phyloP scores from a whole-genome alignment of 495 filamentous ascomycete species.

The Talaromyces ruber region DNA sequence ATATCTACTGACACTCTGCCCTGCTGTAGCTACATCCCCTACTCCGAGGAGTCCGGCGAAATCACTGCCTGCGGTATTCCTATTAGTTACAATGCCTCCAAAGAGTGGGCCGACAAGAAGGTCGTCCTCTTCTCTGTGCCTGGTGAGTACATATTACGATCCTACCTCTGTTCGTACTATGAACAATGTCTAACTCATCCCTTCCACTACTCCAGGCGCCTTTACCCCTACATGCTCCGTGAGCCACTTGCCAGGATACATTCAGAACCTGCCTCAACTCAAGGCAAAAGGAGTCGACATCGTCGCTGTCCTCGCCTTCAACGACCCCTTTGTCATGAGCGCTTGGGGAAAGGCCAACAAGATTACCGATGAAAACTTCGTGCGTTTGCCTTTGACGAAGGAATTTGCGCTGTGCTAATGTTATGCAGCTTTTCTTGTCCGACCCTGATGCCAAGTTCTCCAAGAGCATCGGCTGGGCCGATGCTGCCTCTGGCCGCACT shows the following conservation, averaged over 20 bases:
- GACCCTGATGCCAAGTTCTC: conserved; percentile 71
- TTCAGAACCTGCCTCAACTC: conserved; percentile 61
- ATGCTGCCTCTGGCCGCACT: conserved; percentile 53
- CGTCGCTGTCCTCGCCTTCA: conserved; percentile 77
- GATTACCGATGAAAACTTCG: conserved; percentile 65
- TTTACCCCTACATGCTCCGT: conserved; percentile 94
- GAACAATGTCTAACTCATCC: neutral
- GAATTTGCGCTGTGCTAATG: conserved; percentile 13
- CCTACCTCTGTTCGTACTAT: neutral
- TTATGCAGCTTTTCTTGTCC: conserved; percentile 62
- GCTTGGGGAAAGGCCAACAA: conserved; percentile 94
- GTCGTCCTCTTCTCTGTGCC: conserved; percentile 86
- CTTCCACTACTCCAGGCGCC: conserved; percentile 41
- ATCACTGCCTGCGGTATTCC: conserved; percentile 73
- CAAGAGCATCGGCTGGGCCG: conserved; percentile 70
- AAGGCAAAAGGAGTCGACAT: conserved; percentile 80
- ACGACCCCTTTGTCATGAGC: conserved; percentile 88
- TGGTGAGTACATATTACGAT: conserved; percentile 32
- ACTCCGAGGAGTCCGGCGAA: conserved; percentile 50
- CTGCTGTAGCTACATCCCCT: conserved; percentile 56
- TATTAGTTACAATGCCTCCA: conserved; percentile 72
- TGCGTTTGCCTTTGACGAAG: conserved; percentile 29
- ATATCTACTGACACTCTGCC: conserved; percentile 2
- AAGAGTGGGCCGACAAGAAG: conserved; percentile 83
- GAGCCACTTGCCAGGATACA: conserved; percentile 80